Conservation (phyloP, 257 asterid species). For the Fraxinus excelsior region DNA sequence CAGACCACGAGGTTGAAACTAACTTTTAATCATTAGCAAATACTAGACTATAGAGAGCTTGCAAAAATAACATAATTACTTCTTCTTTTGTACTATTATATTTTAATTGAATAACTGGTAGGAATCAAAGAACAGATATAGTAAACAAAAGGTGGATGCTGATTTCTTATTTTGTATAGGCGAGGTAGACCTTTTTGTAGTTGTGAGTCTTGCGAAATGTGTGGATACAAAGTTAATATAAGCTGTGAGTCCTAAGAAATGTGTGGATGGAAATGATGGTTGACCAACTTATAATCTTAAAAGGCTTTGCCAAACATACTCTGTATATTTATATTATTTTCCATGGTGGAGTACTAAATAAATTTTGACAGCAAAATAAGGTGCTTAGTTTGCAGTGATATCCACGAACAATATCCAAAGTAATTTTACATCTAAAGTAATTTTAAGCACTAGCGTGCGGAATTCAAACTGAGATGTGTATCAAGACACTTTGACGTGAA, state of each 20-base stretch:
- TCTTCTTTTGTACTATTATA: constrained; percentile 2
- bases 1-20: not conserved
- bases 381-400: constrained; percentile 11
- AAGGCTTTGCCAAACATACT: too few relatives aligned
- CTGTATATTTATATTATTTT: not conserved
- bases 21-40: not conserved
- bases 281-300: too few relatives aligned
- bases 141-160: not conserved
- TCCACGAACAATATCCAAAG: not conserved
- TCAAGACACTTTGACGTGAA: not conserved
- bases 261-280: too few relatives aligned
- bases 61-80: not conserved
- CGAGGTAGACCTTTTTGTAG: too few relatives aligned
- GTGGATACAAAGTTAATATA: too few relatives aligned
- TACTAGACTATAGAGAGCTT: not conserved
- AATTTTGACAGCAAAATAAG: not conserved
- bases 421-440: not conserved
- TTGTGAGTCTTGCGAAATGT: too few relatives aligned
- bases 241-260: too few relatives aligned
- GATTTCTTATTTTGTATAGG: not conserved
- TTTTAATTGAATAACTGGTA: not conserved
- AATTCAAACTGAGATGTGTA: not conserved
- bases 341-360: not conserved
- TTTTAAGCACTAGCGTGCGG: not conserved
- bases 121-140: not conserved